Conservation (phyloP, 768 basidiomycete species). For the Naganishia onofrii region DNA sequence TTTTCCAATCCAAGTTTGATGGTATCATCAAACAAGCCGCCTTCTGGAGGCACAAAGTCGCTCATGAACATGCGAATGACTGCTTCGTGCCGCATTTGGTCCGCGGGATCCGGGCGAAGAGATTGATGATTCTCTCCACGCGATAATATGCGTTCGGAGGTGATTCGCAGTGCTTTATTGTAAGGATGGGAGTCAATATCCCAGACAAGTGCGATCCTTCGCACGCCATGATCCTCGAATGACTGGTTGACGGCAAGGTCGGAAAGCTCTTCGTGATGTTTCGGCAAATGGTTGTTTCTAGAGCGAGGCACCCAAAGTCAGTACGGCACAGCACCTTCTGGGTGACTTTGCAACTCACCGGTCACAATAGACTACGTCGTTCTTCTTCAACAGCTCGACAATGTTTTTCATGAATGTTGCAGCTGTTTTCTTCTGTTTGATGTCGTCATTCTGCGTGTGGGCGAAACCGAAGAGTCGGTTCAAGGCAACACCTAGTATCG, state of each 20-base stretch:
- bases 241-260: slow-evolving; percentile 56
- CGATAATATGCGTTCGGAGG: slow-evolving; percentile 66
- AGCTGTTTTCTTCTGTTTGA: slow-evolving; percentile 70
- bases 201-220: slow-evolving; percentile 81
- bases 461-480: slow-evolving; percentile 75
- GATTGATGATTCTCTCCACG: slow-evolving; percentile 84
- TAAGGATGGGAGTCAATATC: slow-evolving; percentile 60
- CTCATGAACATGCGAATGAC: slow-evolving; percentile 79
- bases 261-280: slow-evolving; percentile 73
- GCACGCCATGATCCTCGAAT: slow-evolving; percentile 56
- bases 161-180: slow-evolving; percentile 67
- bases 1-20: slow-evolving; percentile 56
- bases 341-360: slow-evolving; percentile 61
- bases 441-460: slow-evolving; percentile 92
- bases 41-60: slow-evolving; percentile 47
- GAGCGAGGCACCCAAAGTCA: background rate
- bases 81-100: slow-evolving; percentile 65
- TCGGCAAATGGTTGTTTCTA: slow-evolving; percentile 82
- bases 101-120: slow-evolving; percentile 61
- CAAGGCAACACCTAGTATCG: slow-evolving; percentile 75
- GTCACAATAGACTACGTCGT: slow-evolving; percentile 80
- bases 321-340: background rate
- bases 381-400: slow-evolving; percentile 58
- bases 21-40: slow-evolving; percentile 61
- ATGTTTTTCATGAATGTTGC: slow-evolving; percentile 70